Evolutionary conservation across 768 basidiomycete species (phyloP), one percentile per base, ranked within the genome.

Genomic region (Lactarius deliciosus): DNA sequence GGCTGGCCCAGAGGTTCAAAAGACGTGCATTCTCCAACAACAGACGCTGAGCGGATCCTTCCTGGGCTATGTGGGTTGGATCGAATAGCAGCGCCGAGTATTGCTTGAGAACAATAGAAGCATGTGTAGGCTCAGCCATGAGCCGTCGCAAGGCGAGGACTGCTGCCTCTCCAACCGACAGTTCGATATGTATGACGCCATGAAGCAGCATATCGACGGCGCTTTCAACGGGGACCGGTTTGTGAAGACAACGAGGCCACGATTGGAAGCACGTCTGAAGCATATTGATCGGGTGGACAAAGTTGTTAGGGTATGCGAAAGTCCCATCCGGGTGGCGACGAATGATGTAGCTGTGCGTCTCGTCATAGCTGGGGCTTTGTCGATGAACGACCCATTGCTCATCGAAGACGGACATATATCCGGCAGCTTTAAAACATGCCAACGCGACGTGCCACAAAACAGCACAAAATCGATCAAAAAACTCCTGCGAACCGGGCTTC

Each of bases 151-250:
- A 74, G 15, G 92, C 87, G 3, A 79, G 78, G 34, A 79, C 81
- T 0, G 95, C 89, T 18, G 84, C 84, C n/a, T 89, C 86, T 43
- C 83, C 84, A 1, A 96, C 80, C 2, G 77, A 71, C 1, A 92
- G 90, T 69, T 97, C 93, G 36, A 94, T 86, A 70, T 96, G 95
- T 30, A 92, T 81, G n/a, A 92, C 83, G 2, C 90, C 91, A 40
- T 86, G 84, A 56, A 95, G 79, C 30, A 96, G 83, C 81, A 93
- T 86, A 69, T 93, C 89, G 60, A 93, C 81, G 0, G 87, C 84
- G 53, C 89, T 88, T 13, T 80, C 74, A 57, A 89, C 75, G 53
- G 84, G 72, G 38, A 85, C 75, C 5, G 79, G 79, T 2, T 81
- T 76, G 72, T 88, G 85, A 53, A 94, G 79, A 71, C 86, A 90